Conservation (phyloP, 2,329 filamentous ascomycete genomes). For the Fusarium verticillioides region DNA sequence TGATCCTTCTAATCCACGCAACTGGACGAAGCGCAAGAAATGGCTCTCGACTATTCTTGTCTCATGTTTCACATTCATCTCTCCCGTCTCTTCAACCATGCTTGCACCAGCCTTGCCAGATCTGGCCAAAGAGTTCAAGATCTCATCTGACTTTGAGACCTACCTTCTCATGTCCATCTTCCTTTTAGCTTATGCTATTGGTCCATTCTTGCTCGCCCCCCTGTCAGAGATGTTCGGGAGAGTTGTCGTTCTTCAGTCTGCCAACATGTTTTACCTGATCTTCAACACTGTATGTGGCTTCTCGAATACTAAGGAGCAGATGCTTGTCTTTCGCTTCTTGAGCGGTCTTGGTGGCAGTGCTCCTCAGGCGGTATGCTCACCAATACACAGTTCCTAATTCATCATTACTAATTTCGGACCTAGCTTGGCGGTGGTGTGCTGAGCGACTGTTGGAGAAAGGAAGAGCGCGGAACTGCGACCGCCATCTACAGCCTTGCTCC, state of each 20-base stretch:
- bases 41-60: constrained; percentile 51
- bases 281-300: constrained; percentile 66
- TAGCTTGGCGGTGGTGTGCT: constrained; percentile 57
- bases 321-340: constrained; percentile 62
- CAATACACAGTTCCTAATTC: too few relatives aligned
- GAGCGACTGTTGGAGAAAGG: constrained; percentile 59
- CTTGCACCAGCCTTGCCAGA: constrained; percentile 59
- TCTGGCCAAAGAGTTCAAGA: constrained; percentile 57
- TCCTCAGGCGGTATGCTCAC: constrained; percentile 54
- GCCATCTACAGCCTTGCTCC: constrained; percentile 53
- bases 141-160: constrained; percentile 54
- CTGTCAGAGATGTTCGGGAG: constrained; percentile 64
- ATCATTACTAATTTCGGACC: too few relatives aligned
- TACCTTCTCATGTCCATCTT: constrained; percentile 69
- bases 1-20: constrained; percentile 54
- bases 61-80: constrained; percentile 63
- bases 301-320: constrained; percentile 56
- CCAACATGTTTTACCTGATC: constrained; percentile 62
- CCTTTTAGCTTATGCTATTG: constrained; percentile 66
- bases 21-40: constrained; percentile 57
- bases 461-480: constrained; percentile 51
- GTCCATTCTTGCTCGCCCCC: constrained; percentile 63
- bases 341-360: constrained; percentile 59
- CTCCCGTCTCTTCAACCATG: constrained; percentile 64
- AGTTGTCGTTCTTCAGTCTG: constrained; percentile 55